phyloP scores from a whole-genome alignment of 768 basidiomycete species.

The Phanerodontia chrysosporium region DNA sequence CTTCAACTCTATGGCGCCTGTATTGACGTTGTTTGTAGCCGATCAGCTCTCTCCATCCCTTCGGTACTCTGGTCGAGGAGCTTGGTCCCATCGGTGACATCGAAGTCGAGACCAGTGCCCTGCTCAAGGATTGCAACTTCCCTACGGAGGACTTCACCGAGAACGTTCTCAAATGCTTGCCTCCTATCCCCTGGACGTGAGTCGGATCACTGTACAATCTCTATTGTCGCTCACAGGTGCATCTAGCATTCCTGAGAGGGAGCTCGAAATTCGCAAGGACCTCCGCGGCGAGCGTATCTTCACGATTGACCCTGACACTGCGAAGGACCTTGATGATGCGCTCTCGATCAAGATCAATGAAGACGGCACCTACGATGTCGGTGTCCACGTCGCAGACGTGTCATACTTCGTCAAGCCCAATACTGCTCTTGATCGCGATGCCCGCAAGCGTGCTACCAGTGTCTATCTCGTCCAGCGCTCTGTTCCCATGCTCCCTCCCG shows the following conservation, averaged over 20 bases:
- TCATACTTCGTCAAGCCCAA: constrained; percentile 93
- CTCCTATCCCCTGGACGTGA: constrained; percentile 92
- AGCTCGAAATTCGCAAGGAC: constrained; percentile 85
- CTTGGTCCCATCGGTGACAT: constrained; percentile 98
- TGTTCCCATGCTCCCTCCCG: constrained; percentile 95
- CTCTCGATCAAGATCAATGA: constrained; percentile 85
- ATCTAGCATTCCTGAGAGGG: constrained; percentile 79
- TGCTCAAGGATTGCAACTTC: constrained; percentile 99
- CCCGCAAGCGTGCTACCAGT: constrained; percentile 93
- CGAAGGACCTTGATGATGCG: constrained; percentile 94
- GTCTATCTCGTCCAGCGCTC: constrained; percentile 95
- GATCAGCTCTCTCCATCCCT: constrained; percentile 95
- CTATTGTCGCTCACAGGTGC: constrained; percentile 13
- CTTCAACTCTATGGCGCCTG: background rate
- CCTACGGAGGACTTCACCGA: constrained; percentile 96
- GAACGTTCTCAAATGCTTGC: constrained; percentile 90
- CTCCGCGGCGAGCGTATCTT: constrained; percentile 82
- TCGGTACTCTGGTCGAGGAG: constrained; percentile 97
- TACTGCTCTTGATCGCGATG: constrained; percentile 97
- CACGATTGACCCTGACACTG: constrained; percentile 86
- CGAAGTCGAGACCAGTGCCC: constrained; percentile 95
- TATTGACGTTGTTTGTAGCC: constrained; percentile 42
- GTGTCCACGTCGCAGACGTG: constrained; percentile 95
- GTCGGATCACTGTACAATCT: constrained; percentile 25
- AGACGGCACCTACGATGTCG: constrained; percentile 89